Conservation (phyloP, 139 green algal genomes). For the Gonium pectorale region DNA sequence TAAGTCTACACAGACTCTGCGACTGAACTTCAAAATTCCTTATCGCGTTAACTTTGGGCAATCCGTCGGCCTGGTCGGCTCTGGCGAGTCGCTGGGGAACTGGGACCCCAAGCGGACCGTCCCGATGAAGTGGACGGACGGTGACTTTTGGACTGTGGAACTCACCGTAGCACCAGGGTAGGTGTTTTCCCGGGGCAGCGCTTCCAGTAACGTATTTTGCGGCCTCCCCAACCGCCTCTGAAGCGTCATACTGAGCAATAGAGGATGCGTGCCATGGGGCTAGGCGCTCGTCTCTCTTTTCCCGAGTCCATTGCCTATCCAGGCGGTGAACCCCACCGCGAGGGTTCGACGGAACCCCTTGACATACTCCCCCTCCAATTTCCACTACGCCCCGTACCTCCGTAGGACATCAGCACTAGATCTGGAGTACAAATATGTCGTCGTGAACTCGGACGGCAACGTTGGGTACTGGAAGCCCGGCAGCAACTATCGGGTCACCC, state of each 20-base stretch:
- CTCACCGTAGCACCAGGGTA: conserved; percentile 36
- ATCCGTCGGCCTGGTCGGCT: conserved; percentile 7
- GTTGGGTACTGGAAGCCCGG: conserved; percentile 49
- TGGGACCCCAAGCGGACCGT: conserved; percentile 44
- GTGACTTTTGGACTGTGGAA: conserved; percentile 45
- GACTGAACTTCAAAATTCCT: conserved; percentile 23
- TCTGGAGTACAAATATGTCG: conserved; percentile 55
- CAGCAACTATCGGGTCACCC: conserved; percentile 47
- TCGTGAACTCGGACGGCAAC: conserved; percentile 39
- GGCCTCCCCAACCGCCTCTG: no score
- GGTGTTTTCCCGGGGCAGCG: no score
- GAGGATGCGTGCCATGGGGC: no score
- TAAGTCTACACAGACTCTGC: neutral
- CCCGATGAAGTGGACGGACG: conserved; percentile 51
- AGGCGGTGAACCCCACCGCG: no score
- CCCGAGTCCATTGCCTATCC: no score
- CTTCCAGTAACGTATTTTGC: no score
- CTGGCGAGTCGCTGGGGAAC: conserved; percentile 25
- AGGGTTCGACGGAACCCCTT: no score
- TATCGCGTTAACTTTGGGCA: conserved; percentile 43
- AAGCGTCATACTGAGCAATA: no score
- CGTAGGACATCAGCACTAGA: neutral
- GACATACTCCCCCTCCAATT: no score
- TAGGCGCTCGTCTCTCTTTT: no score
- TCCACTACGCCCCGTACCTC: no score